Base-by-base conservation (phyloP, 192 early-diverging fungal species). In the Podila clonocystis region DNA sequence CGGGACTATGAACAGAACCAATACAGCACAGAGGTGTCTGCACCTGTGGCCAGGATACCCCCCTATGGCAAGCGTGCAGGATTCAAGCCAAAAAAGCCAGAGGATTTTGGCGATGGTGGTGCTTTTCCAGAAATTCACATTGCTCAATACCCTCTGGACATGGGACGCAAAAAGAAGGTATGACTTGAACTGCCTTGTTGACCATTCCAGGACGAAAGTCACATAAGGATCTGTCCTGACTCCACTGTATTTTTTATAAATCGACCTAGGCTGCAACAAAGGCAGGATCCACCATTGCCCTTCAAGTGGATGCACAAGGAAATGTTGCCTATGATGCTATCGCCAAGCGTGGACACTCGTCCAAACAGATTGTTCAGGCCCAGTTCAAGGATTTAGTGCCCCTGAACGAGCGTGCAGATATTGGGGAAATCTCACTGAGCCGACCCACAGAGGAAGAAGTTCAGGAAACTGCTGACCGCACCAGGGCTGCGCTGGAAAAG, bases 101-200 rank as follows among this genome's bases (percentile, higher is more conserved):
- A 91, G 58, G 97, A 99, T 76, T 99, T 94, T 91, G 97, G 95
- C 65, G 95, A 97, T 85, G 98, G 98, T 38, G 98, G 98, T 36
- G 96, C 98, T 1, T 99, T 93, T 73, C 98, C 98, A 29, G 98
- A 99, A 84, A 93, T 97, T 66, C 91, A 91, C 73, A 83, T 94
- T 57, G 90, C 91, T 5, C 98, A 99, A 82, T 98, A 97, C 69
- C 98, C 98, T 15, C 83, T 96, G 36, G 95, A 96, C 67, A 94
- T 99, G 95, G 98, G 98, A 12, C 89, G 93, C 9, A 92, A 91
- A 69, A 92, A 91, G 65, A 85, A 74, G 34, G 80, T 82, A 45
- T 77, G 61, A 20, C 48, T 1, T 17, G 9, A 50, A 8, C 65
- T 72, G 7, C 24, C 24, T n/a, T 62, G 24, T 67, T 31, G 33